Evolutionary conservation across 495 filamentous ascomycete genomes (phyloP), one percentile per base, ranked within the genome.

Genomic region (Amorphotheca resinae): DNA sequence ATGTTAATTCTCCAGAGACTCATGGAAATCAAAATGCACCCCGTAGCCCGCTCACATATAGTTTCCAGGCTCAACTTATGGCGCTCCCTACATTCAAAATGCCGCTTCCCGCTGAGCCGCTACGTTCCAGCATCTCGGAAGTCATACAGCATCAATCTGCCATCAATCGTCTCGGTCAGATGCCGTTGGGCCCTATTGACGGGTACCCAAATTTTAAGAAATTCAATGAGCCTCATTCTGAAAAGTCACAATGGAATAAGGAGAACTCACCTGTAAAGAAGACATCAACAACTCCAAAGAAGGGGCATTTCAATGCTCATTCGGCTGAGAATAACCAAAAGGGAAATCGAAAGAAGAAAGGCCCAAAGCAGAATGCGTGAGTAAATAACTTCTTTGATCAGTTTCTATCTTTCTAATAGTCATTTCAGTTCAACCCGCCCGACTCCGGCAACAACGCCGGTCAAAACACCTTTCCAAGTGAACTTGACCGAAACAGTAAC

Each of bases 251-350:
- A 20, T 15, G 15, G 11, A 42, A 47, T 16, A 6, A 47, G 38
- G 45, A 47, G 20, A 47, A 47, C 20, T 26, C 22, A 2, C 30
- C 45, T 1, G 36, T 36, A 21, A 42, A 41, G 32, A 42, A 23
- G 9, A 16, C 14, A 1, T 28, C 38, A 12, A 25, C 9, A 4
- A 23, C 17, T 14, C 18, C 26, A 11, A 33, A 40, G 4, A 39
- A 41, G 26, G 26, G 16, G n/a, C 14, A 20, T 7, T 9, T 22
- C 16, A 14, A 28, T 28, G 9, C 38, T 15, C 23, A 9, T 23
- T 14, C 9, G 1, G 21, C n/a, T 21, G 28, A 38, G 3, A 38
- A 18, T 18, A n/a, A 18, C 4, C 35, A 41, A 12, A 46, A 22
- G 12, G 4, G n/a, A 8, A n/a, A 40, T 9, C 36, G 16, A 22